These are phyloP conservation scores for Aspergillus cavernicola DNA, from an alignment of 495 filamentous ascomycete genomes.

Conservation along the genomic window DNA sequence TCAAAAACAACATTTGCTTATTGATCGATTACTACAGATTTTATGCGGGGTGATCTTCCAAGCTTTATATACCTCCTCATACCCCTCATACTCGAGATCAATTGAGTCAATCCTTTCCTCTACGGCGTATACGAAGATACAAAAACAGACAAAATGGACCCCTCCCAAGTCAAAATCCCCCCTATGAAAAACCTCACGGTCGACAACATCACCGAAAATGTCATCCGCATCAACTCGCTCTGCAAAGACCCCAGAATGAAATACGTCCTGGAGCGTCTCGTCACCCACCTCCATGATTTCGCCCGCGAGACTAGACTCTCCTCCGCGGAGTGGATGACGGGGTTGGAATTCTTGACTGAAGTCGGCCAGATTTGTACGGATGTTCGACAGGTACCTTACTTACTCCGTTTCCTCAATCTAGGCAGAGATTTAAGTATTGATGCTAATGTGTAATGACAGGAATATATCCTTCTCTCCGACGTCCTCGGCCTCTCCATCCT, in stretches of 20 bases:
- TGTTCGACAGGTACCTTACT: constrained; percentile 56
- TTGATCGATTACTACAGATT: constrained; percentile 1
- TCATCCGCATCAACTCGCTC: constrained; percentile 69
- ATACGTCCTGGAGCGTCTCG: constrained; percentile 69
- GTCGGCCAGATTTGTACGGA: constrained; percentile 71
- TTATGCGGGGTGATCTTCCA: not conserved
- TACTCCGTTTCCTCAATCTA: not conserved
- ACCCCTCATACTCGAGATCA: not conserved
- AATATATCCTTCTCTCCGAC: constrained; percentile 94
- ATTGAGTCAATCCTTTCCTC: not conserved
- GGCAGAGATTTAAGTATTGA: not conserved
- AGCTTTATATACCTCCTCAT: not conserved
- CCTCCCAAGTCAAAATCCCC: constrained; percentile 48
- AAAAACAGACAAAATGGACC: constrained; percentile 41
- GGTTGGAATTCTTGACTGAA: constrained; percentile 64
- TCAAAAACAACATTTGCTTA: constrained; percentile 2
- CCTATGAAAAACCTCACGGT: constrained; percentile 70
- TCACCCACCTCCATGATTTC: constrained; percentile 80
- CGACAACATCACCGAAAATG: constrained; percentile 82
- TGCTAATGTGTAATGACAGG: constrained; percentile 50
- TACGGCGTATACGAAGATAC: not conserved
- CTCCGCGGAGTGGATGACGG: constrained; percentile 75
- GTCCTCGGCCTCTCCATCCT: constrained; percentile 85
- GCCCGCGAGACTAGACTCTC: constrained; percentile 76
- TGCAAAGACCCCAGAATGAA: constrained; percentile 60